Evolutionary conservation across 805 yeast genomes (phyloP).

Genomic region (Candida piceae): DNA sequence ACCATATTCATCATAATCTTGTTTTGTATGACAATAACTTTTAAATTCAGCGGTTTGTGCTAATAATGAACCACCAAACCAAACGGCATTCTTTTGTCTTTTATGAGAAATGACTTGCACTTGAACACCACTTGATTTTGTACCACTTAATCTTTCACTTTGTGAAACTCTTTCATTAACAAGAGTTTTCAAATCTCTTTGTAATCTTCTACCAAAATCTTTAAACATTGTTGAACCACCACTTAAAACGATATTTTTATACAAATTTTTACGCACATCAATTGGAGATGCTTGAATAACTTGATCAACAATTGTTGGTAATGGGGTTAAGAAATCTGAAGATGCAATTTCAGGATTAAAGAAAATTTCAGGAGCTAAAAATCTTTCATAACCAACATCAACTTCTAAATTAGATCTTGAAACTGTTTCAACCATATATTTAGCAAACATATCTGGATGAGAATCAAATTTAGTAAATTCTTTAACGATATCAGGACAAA

Average conservation of each 20-base stretch:
- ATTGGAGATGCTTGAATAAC: slow-evolving; percentile 95
- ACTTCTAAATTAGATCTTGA: slow-evolving; percentile 59
- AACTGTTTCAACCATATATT: slow-evolving; percentile 82
- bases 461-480: slow-evolving; percentile 93
- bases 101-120: slow-evolving; percentile 96
- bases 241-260: slow-evolving; percentile 89
- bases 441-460: slow-evolving; percentile 90
- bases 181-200: slow-evolving; percentile 83
- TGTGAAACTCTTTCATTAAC: slow-evolving; percentile 84
- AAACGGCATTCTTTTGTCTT: slow-evolving; percentile 96
- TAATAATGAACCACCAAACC: slow-evolving; percentile 97
- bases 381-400: slow-evolving; percentile 96
- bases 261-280: slow-evolving; percentile 95
- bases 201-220: slow-evolving; percentile 95
- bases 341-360: slow-evolving; percentile 97
- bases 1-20: slow-evolving; percentile 96
- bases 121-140: slow-evolving; percentile 87
- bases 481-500: slow-evolving; percentile 94
- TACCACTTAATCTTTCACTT: slow-evolving; percentile 71
- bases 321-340: slow-evolving; percentile 90
- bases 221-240: slow-evolving; percentile 99
- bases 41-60: slow-evolving; percentile 97
- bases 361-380: slow-evolving; percentile 98
- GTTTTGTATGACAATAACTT: slow-evolving; percentile 93
- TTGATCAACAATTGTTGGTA: slow-evolving; percentile 92